Percentiles rank a stretch among this genome's conserved stretches.
These are phyloP conservation scores for Leishmania braziliensis DNA, from an alignment of 208 protist species.

Conservation along the genomic window DNA sequence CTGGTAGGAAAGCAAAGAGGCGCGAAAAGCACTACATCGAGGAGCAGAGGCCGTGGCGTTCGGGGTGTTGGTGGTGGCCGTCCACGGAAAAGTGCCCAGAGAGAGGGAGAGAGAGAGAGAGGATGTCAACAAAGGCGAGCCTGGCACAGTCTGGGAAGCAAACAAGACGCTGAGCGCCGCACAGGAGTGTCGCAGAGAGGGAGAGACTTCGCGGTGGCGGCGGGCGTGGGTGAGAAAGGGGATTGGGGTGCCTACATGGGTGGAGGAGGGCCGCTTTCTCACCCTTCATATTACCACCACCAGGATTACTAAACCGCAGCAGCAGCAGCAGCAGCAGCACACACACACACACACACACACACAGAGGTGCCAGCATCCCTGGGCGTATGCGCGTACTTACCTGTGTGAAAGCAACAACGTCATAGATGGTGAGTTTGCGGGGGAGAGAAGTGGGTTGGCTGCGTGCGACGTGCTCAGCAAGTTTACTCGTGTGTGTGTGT, in stretches of 20 bases:
- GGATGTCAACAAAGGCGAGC: neutral
- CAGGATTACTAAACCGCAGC: neutral
- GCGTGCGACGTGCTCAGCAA: too few species aligned
- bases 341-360: neutral
- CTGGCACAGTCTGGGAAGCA: neutral
- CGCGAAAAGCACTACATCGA: neutral
- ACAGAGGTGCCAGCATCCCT: neutral
- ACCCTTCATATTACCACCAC: neutral
- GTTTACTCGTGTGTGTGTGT: neutral
- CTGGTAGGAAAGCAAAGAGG: neutral
- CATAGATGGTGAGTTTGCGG: too few species aligned
- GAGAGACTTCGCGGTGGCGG: neutral
- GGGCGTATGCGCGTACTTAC: neutral
- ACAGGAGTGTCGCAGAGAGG: neutral
- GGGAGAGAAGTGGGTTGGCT: too few species aligned
- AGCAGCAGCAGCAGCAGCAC: too few species aligned
- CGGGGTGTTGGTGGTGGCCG: too few species aligned
- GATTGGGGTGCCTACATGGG: neutral
- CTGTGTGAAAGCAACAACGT: neutral
- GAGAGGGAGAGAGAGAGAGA: neutral
- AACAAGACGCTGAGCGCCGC: neutral
- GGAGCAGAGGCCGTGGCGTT: too few species aligned
- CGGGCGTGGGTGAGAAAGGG: neutral
- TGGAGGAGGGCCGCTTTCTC: neutral
- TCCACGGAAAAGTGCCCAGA: neutral